phyloP scores from a whole-genome alignment of 768 basidiomycete genomes.

The Kwoniella shandongensis region DNA sequence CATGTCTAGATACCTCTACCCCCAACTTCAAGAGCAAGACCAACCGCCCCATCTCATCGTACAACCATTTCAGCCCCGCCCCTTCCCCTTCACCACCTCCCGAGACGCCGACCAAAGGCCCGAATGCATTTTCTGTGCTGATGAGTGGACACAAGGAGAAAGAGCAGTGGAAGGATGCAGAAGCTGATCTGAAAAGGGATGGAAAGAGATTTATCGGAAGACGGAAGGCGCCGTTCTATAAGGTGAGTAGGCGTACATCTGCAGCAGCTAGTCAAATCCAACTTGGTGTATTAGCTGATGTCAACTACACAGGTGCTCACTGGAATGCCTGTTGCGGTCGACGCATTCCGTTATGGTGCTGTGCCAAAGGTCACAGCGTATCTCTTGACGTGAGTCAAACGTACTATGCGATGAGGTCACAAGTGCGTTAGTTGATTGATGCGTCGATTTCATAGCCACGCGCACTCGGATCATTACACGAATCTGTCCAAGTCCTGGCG shows the following conservation, averaged over 20 bases:
- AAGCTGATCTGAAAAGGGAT: constrained; percentile 51
- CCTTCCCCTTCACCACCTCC: constrained; percentile 31
- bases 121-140: constrained; percentile 71
- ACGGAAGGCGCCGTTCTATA: constrained; percentile 89
- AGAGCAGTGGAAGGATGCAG: constrained; percentile 80
- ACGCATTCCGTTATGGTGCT: constrained; percentile 90
- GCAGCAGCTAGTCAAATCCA: background rate
- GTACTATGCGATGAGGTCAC: too few species aligned
- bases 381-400: constrained; percentile 77
- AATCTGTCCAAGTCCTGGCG: constrained; percentile 85
- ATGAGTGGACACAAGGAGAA: constrained; percentile 85
- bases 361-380: constrained; percentile 89
- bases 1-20: constrained; percentile 58
- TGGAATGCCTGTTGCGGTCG: constrained; percentile 97
- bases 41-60: constrained; percentile 46
- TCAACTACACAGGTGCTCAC: constrained; percentile 60
- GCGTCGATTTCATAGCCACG: constrained; percentile 79
- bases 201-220: constrained; percentile 54
- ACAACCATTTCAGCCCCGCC: constrained; percentile 37
- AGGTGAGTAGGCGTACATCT: constrained; percentile 57
- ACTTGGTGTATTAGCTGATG: constrained; percentile 2
- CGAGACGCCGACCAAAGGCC: constrained; percentile 30
- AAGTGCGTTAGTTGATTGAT: background rate
- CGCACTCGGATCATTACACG: constrained; percentile 96
- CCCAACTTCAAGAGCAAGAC: constrained; percentile 13